Evolutionary conservation across 2,329 filamentous ascomycete genomes (phyloP).

Genomic region (Xylaria sp.): DNA sequence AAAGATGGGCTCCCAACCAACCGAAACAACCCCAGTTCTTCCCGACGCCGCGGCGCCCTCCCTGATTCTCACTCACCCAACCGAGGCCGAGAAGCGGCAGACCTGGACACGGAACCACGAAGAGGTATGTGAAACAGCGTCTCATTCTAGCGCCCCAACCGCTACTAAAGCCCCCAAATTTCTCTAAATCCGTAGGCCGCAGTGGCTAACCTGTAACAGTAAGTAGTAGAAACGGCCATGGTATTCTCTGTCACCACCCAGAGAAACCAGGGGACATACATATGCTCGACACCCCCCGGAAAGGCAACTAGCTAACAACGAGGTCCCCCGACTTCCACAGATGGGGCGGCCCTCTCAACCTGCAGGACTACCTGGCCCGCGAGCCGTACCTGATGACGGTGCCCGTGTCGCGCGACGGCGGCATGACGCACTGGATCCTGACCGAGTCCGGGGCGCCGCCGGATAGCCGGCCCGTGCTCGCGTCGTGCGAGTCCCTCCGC

Average conservation of each 20-base stretch:
- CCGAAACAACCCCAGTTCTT: constrained; percentile 22
- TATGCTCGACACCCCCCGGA: too few species aligned
- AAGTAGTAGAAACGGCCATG: too few species aligned
- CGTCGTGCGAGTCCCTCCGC: constrained; percentile 65
- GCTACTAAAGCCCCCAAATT: too few species aligned
- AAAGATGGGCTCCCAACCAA: constrained; percentile 39
- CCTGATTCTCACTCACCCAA: constrained; percentile 59
- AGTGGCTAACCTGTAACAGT: too few species aligned
- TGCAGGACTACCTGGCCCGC: constrained; percentile 60
- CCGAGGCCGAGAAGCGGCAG: constrained; percentile 52
- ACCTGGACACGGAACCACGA: constrained; percentile 47
- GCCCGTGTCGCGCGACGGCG: constrained; percentile 60
- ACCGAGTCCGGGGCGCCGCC: constrained; percentile 44
- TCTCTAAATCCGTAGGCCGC: too few species aligned
- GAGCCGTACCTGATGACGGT: constrained; percentile 61
- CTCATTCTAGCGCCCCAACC: too few species aligned
- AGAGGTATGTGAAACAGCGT: too few species aligned
- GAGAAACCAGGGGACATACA: too few species aligned
- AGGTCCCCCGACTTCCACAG: constrained; percentile 58
- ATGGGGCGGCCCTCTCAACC: constrained; percentile 62
- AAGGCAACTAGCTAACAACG: too few species aligned
- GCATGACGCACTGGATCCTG: constrained; percentile 67
- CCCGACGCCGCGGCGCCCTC: constrained; percentile 40
- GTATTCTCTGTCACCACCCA: too few species aligned
- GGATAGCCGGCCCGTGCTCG: constrained; percentile 55